Evolutionary conservation across 768 basidiomycete species (phyloP).

Genomic region (Boletus barrowsii): DNA sequence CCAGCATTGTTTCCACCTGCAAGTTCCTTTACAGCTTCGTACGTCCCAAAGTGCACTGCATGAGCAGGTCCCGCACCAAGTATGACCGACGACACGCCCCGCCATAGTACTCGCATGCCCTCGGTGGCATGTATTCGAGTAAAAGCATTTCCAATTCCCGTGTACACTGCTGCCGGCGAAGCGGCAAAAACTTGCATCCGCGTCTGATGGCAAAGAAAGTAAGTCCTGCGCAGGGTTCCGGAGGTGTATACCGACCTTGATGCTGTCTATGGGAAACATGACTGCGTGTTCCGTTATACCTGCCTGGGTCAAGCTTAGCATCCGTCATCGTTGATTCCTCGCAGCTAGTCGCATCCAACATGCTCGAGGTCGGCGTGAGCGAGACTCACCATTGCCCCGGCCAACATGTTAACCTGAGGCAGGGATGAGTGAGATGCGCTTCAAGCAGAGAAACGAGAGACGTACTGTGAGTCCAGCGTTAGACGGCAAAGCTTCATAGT

Average conservation of each 20-base stretch:
- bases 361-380: constrained; percentile 3
- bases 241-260: constrained; percentile 66
- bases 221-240: background rate
- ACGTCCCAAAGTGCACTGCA: constrained; percentile 94
- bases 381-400: constrained; percentile 84
- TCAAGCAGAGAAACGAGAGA: constrained; percentile 4
- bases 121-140: constrained; percentile 92
- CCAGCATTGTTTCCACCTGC: constrained; percentile 76
- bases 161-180: constrained; percentile 82
- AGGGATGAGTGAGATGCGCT: constrained; percentile 16
- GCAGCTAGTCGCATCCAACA: background rate
- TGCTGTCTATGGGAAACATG: constrained; percentile 98
- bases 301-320: constrained; percentile 55
- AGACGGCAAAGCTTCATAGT: constrained; percentile 66
- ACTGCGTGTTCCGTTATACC: constrained; percentile 99
- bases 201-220: constrained; percentile 53
- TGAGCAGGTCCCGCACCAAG: constrained; percentile 97
- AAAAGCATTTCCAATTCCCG: constrained; percentile 87
- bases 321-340: background rate
- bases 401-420: constrained; percentile 88
- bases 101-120: constrained; percentile 87
- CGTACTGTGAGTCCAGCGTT: constrained; percentile 75
- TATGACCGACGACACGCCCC: constrained; percentile 94
- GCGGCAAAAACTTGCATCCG: constrained; percentile 98
- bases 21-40: constrained; percentile 92